A percentile compares a stretch with the other conserved stretches of the same genome.
Conservation (phyloP, 1,284 basidiomycete species). For the Fomitopsis betulina region DNA sequence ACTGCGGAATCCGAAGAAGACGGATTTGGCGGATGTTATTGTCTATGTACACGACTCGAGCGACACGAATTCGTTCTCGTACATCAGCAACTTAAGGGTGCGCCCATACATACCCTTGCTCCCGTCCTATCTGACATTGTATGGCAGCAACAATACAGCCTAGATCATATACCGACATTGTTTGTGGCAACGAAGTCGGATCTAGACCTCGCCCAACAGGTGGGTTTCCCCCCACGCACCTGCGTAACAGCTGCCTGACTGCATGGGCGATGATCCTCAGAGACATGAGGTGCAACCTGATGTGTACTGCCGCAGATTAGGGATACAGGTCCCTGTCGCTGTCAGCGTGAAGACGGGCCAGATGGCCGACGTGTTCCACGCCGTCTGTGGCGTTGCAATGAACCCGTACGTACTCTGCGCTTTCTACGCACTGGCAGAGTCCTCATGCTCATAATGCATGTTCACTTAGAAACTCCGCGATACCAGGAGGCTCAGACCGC, state of each 20-base stretch:
- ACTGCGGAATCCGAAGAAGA: constrained; percentile 85
- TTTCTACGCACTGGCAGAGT: constrained; percentile 12
- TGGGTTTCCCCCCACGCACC: constrained; percentile 27
- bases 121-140: constrained; percentile 1
- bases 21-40: constrained; percentile 90
- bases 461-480: constrained; percentile 49
- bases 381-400: constrained; percentile 81
- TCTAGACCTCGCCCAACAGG: constrained; percentile 92
- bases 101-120: constrained; percentile 26
- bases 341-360: constrained; percentile 85
- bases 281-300: constrained; percentile 98
- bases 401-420: constrained; percentile 54
- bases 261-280: constrained; percentile 33
- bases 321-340: constrained; percentile 85
- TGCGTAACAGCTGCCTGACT: not conserved
- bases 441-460: constrained; percentile 10
- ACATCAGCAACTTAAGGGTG: constrained; percentile 93
- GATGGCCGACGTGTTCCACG: constrained; percentile 87
- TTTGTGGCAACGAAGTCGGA: constrained; percentile 99
- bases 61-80: constrained; percentile 98
- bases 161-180: constrained; percentile 90
- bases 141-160: constrained; percentile 88
- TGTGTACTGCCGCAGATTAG: constrained; percentile 86
- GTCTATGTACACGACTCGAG: constrained; percentile 97
- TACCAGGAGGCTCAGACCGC: constrained; percentile 76